Percentiles rank a stretch among this genome's conserved stretches.
These are phyloP conservation scores for Phanerodontia chrysosporium DNA, from an alignment of 768 basidiomycete species.

Conservation along the genomic window DNA sequence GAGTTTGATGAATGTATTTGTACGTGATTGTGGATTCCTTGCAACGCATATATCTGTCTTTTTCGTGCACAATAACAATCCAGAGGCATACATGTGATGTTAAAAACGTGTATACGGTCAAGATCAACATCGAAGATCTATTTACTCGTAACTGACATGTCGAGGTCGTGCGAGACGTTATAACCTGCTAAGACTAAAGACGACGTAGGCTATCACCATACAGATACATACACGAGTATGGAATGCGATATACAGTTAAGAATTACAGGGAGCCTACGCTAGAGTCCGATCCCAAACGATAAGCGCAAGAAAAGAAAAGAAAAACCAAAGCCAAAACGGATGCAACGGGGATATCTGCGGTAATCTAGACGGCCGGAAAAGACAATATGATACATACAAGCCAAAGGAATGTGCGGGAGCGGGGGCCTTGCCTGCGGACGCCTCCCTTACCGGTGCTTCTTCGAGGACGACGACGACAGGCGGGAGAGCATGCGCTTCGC, in stretches of 20 bases:
- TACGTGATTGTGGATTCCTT: no score
- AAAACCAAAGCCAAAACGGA: neutral
- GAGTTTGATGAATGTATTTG: no score
- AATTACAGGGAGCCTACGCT: neutral
- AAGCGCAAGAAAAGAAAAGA: neutral
- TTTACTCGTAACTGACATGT: neutral
- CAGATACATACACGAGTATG: neutral
- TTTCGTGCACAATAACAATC: no score
- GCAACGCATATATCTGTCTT: no score
- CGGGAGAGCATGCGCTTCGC: conserved; percentile 50
- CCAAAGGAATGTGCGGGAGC: neutral
- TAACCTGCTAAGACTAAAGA: neutral
- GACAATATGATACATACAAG: neutral
- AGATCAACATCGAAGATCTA: neutral
- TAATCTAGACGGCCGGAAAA: neutral
- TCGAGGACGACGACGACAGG: conserved; percentile 22
- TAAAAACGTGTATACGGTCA: no score
- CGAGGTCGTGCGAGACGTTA: neutral
- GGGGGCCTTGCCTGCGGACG: no score
- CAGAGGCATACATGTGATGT: no score
- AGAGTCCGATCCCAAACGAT: neutral
- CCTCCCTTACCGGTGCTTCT: conserved; percentile 24
- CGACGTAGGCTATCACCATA: neutral
- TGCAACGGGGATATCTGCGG: neutral
- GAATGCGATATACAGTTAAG: neutral